Conservation (phyloP, 192 early-diverging fungal genomes). For the Coemansia sp. region DNA sequence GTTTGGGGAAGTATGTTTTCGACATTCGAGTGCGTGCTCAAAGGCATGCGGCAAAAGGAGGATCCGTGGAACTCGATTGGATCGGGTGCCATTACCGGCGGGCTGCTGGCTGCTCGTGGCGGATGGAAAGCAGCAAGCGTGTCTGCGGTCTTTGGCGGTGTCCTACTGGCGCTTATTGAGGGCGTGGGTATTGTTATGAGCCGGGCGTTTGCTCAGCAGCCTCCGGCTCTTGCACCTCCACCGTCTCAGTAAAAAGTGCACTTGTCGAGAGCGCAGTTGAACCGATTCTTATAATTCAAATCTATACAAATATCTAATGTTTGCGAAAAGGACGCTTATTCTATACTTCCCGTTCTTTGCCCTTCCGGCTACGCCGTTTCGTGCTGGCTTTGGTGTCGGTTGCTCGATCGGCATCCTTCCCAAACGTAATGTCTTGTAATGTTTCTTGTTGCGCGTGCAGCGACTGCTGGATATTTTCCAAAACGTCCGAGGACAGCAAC, state of each 20-base stretch:
- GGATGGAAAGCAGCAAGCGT: constrained; percentile 71
- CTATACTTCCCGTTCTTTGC: constrained; percentile 38
- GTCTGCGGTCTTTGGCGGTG: constrained; percentile 90
- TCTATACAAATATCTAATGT: background rate
- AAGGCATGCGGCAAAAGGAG: constrained; percentile 93
- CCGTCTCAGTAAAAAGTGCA: constrained; percentile 24
- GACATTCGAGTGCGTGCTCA: constrained; percentile 93
- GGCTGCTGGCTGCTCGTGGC: constrained; percentile 86
- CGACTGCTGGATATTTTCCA: constrained; percentile 7
- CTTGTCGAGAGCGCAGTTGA: background rate
- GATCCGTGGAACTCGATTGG: constrained; percentile 98
- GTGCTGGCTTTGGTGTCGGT: background rate
- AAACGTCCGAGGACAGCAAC: background rate
- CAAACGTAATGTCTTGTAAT: background rate
- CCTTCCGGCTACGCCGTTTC: constrained; percentile 25
- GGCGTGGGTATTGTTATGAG: constrained; percentile 83
- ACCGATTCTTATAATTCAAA: background rate
- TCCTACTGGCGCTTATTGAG: constrained; percentile 93
- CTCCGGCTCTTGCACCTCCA: constrained; percentile 54
- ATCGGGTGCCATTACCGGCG: constrained; percentile 93
- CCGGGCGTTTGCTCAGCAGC: constrained; percentile 65
- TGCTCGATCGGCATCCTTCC: background rate
- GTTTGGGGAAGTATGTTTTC: constrained; percentile 99
- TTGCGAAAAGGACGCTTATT: background rate
- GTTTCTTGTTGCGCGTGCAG: background rate